Evolutionary conservation across 2,329 filamentous ascomycete species (phyloP).

Genomic region (Cladosporium oxysporum): DNA sequence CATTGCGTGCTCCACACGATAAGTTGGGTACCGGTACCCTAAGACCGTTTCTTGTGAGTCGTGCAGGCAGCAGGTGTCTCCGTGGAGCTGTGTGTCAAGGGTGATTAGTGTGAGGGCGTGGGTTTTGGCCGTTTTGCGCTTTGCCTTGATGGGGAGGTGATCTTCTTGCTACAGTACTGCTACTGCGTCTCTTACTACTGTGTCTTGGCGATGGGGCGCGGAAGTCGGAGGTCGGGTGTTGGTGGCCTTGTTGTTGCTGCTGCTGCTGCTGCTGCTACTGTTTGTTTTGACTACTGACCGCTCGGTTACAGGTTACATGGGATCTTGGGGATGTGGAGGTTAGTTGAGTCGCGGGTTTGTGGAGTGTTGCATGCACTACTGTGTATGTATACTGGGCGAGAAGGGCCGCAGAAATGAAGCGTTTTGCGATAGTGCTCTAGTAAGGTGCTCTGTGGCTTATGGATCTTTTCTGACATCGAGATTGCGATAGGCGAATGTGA

Average conservation of each 20-base stretch:
- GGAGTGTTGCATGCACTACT: neutral
- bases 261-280: no score
- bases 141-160: neutral
- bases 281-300: neutral
- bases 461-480: no score
- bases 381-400: neutral
- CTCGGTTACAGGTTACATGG: neutral
- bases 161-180: neutral
- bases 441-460: no score
- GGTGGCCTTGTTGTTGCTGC: neutral
- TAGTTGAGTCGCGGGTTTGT: neutral
- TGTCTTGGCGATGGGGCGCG: neutral
- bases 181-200: no score
- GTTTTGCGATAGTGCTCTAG: no score
- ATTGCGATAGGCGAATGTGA: no score
- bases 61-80: neutral
- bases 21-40: neutral
- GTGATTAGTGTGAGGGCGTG: neutral
- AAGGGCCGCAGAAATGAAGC: neutral
- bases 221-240: neutral
- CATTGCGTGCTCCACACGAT: neutral
- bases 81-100: neutral
- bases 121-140: neutral
- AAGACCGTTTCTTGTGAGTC: neutral
- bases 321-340: neutral